Base-by-base conservation (phyloP, 2,329 filamentous ascomycete genomes). In the Trichoderma sp. region DNA sequence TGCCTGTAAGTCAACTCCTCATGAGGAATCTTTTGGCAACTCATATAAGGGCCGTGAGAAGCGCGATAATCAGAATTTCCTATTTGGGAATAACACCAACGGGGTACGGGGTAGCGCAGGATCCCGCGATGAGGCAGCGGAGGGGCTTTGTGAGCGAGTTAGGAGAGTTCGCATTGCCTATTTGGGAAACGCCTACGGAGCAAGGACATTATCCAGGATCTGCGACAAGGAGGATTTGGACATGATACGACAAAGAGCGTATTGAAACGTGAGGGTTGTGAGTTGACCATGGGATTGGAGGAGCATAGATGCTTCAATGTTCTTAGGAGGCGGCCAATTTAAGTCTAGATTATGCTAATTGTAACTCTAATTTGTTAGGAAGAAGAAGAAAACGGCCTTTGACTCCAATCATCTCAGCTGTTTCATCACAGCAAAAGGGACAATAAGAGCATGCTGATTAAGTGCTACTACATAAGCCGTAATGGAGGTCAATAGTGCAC, bases 41-140 rank as follows among this genome's bases (percentile, higher is more conserved):
- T 35, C 31, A 21, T 27, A 21, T n/a, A 18, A 27, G 24, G 31
- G 41, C 41, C 38, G 11, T 29, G 14, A 69, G 29, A 35, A n/a
- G 16, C 16, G 60, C 27, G 63, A 59, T 74, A 53, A 74, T 74
- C 71, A 74, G 27, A 74, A 74, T 74, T 74, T 21, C 71, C 71
- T 33, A 41, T 45, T 66, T 59, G 35, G 62, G 62, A 29, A 71
- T 60, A 31, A 59, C 14, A 27, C 33, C 11, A 33, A 29, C 31
- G 38, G 63, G 31, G 53, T 27, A n/a, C 24, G 66, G 24, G 24
- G 66, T 27, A 24, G 14, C 14, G 59, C 31, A 38, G 33, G 50
- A 41, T 68, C 24, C n/a, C 21, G 50, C 11, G 66, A 59, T 56
- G 66, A 56, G 7, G 65, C 65, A 65, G 16, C 7, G 35, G 65